Evolutionary conservation across 192 early-diverging fungal species (phyloP), one percentile per base, ranked within the genome.

Genomic region (Diversispora epigaea): DNA sequence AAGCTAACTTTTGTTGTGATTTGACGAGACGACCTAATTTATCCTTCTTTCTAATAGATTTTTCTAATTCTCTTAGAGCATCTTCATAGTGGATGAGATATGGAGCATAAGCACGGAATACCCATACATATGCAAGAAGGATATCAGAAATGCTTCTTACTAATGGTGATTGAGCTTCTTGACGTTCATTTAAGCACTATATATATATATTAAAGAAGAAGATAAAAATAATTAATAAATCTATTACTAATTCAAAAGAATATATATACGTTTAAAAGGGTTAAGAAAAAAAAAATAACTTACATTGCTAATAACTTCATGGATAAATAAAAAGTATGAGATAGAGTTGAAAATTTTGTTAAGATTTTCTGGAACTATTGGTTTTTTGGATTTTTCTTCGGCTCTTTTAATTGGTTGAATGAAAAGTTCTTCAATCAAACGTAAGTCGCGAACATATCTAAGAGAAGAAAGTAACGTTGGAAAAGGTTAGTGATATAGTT

Each of bases 361-460:
- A 47, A 84, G 73, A 49, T 78, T 81, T 58, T 78, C 73, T 64
- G 85, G 73, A 60, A 85, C 69, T n/a, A 85, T 70, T 39, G 79
- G 77, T 63, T 86, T 79, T n/a, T 72, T 57, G 22, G 68, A 76
- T 75, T 52, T 75, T 17, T 60, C 32, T 61, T 75, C 73, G 4
- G 46, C 61, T 54, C 44, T 17, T 65, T 75, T 75, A 70, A 87
- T 75, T n/a, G 84, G 84, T 21, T 69, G 63, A 49, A 82, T 69
- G 46, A 87, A 77, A 21, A 91, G 82, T 49, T 91, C 86, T 4
- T 90, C 84, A 21, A 92, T 84, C 54, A 89, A 89, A 19, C 87
- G 81, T 64, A 94, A 80, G 85, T 94, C 93, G 17, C 84, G 80
- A 12, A 94, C 89, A 76, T 93, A 94, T 77, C 93, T 93, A 14